A percentile compares a stretch with the other conserved stretches of the same genome.
These are phyloP conservation scores for Thalassiosira mediterranea DNA, from an alignment of 352 stramenopile genomes.

Conservation along the genomic window DNA sequence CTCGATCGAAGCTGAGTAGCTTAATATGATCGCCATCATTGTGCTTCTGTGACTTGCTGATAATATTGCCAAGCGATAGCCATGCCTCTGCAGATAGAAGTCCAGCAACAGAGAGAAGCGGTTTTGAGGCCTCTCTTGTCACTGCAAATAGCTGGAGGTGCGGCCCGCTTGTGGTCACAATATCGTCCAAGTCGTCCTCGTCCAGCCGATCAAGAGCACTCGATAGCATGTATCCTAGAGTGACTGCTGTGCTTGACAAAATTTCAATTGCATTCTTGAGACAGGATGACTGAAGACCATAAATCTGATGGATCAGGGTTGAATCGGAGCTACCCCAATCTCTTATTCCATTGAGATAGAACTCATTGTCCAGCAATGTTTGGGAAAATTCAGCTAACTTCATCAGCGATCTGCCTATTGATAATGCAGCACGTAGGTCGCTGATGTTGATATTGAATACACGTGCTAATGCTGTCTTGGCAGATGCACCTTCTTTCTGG, in stretches of 20 bases:
- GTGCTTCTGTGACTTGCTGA: slow-evolving; percentile 11
- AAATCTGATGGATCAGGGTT: not conserved
- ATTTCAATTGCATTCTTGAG: slow-evolving; percentile 50
- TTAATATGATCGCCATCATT: slow-evolving; percentile 26
- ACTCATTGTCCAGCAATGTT: slow-evolving; percentile 25
- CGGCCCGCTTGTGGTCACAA: slow-evolving; percentile 17
- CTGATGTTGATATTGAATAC: slow-evolving; percentile 45
- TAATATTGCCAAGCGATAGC: slow-evolving; percentile 43
- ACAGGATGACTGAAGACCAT: slow-evolving; percentile 8
- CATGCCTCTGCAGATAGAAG: slow-evolving; percentile 51
- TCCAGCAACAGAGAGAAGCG: slow-evolving; percentile 44
- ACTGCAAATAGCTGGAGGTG: slow-evolving; percentile 41
- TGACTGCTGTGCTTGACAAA: slow-evolving; percentile 36
- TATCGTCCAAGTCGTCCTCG: slow-evolving; percentile 59
- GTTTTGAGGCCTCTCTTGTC: slow-evolving; percentile 39
- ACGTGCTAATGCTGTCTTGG: slow-evolving; percentile 12
- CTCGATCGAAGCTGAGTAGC: slow-evolving; percentile 44
- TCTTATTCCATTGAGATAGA: slow-evolving; percentile 10
- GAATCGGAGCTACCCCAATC: too few species aligned
- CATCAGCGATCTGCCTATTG: slow-evolving; percentile 44
- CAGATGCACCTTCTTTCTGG: slow-evolving; percentile 5
- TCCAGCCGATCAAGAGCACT: slow-evolving; percentile 40
- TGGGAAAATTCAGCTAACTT: slow-evolving; percentile 35
- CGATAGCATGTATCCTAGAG: slow-evolving; percentile 43
- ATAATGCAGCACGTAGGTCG: slow-evolving; percentile 35